Base-by-base conservation (phyloP, 169 alveolate genomes). In the Amoebophrya sp. region DNA sequence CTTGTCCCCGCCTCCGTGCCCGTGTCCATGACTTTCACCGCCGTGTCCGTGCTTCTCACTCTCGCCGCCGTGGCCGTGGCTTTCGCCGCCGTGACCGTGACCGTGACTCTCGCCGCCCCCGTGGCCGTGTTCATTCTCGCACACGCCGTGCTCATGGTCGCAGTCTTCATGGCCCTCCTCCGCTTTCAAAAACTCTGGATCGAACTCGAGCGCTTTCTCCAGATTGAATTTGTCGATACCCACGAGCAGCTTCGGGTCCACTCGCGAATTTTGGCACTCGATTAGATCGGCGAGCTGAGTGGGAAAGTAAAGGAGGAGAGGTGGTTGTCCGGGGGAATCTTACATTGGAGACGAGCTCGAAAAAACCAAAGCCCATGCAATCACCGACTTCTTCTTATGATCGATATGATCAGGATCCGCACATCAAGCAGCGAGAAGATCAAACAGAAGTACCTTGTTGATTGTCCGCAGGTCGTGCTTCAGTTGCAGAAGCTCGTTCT, bases 391-490 rank as follows among this genome's bases (percentile, higher is more conserved):
- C 39, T 31, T 2, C 2, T 31, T 31, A 18, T 31, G 5, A 0
- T 69, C 41, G 38, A n/a, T 1, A 31, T 31, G 18, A 69, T 29
- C 41, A 69, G 4, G 41, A 31, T 69, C 13, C 29, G 4, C 41
- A 23, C 39, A 2, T 10, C 13, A 4, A 69, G 4, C 41, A 69
- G 5, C 13, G n/a, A n/a, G n/a, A n/a, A n/a, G n/a, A 38, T 50
- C 40, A 40, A 91, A 26, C 38, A 15, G 70, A 0, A 48, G 89
- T 4, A 40, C 29, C 4, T 29, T 40, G 39, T 91, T 91, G 91
- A 91, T 69, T 40, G 40, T 88, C 50, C 67, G 39, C 88, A 91
- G 45, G 26, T 42, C 42, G 34, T 69, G 42, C 58, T 88, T 88
- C 69, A 91, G 48, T 58, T 58, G 89, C 0, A 1, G 1, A 78